phyloP scores from a whole-genome alignment of 352 stramenopile genomes.

The Phytophthora pseudosyringae region DNA sequence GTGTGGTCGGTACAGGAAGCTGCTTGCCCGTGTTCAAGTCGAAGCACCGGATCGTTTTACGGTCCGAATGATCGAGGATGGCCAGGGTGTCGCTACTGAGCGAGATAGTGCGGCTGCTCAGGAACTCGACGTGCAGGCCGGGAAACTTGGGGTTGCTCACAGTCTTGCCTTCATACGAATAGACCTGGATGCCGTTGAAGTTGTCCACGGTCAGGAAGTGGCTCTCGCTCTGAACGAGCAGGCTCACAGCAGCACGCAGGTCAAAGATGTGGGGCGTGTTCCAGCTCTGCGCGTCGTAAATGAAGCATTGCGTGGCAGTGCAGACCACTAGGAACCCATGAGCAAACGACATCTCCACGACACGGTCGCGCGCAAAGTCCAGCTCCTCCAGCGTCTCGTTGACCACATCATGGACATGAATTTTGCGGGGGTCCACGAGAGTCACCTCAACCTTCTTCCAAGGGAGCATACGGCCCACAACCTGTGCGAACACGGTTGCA shows the following conservation, averaged over 20 bases:
- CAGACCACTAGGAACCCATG: conserved; percentile 93
- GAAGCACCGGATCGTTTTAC: conserved; percentile 91
- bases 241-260: conserved; percentile 80
- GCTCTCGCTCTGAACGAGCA: conserved; percentile 89
- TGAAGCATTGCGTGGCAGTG: conserved; percentile 92
- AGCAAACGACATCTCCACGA: conserved; percentile 93
- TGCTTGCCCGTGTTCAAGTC: conserved; percentile 88
- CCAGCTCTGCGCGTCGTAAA: conserved; percentile 93
- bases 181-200: conserved; percentile 90
- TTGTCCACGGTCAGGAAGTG: conserved; percentile 93
- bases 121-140: conserved; percentile 88
- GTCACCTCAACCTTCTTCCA: conserved; percentile 92
- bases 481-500: conserved; percentile 88
- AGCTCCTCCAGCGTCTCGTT: conserved; percentile 93
- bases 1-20: conserved; percentile 62
- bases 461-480: conserved; percentile 85
- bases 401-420: conserved; percentile 89
- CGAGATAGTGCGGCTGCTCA: conserved; percentile 86
- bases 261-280: conserved; percentile 95
- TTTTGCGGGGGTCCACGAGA: conserved; percentile 85
- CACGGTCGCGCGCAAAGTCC: conserved; percentile 90
- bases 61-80: conserved; percentile 90
- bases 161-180: conserved; percentile 93
- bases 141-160: conserved; percentile 89
- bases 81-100: conserved; percentile 89